phyloP scores from a whole-genome alignment of 2,329 filamentous ascomycete genomes.

The Aspergillus calidoustus region DNA sequence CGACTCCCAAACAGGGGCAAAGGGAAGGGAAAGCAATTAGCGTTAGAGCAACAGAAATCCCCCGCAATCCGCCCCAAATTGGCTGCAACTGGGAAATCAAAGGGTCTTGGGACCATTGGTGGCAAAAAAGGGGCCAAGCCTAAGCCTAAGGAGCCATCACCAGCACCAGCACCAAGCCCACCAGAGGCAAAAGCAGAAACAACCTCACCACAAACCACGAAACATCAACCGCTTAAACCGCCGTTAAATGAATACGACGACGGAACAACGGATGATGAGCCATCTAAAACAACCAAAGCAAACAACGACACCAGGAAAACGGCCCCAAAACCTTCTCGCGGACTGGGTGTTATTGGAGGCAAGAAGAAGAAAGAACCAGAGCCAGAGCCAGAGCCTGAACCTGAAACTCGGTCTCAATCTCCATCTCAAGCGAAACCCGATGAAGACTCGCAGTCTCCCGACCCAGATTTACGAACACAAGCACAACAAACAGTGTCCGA shows the following conservation, averaged over 20 bases:
- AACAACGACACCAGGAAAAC: constrained; percentile 11
- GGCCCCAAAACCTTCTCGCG: constrained; percentile 17
- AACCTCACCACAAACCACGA: background rate
- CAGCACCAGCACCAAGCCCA: background rate
- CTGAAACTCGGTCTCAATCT: background rate
- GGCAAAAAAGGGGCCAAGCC: constrained; percentile 22
- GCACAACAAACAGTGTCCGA: constrained; percentile 20
- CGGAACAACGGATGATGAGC: constrained; percentile 16
- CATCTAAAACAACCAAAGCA: background rate
- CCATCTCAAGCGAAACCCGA: background rate
- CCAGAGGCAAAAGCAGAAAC: background rate
- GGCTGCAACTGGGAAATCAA: constrained; percentile 14
- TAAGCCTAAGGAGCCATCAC: constrained; percentile 2
- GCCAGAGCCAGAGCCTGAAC: background rate
- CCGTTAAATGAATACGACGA: background rate
- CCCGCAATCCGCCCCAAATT: constrained; percentile 12
- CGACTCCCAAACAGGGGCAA: background rate
- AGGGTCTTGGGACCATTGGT: constrained; percentile 30
- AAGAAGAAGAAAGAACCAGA: constrained; percentile 32
- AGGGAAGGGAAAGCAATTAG: background rate
- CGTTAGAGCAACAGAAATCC: background rate
- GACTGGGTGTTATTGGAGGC: constrained; percentile 39
- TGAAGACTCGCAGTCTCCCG: background rate
- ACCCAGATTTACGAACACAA: constrained; percentile 18
- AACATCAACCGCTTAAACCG: background rate